These are phyloP conservation scores for Pseudocercospora crystallina DNA, from an alignment of 2,329 filamentous ascomycete species.

Conservation along the genomic window DNA sequence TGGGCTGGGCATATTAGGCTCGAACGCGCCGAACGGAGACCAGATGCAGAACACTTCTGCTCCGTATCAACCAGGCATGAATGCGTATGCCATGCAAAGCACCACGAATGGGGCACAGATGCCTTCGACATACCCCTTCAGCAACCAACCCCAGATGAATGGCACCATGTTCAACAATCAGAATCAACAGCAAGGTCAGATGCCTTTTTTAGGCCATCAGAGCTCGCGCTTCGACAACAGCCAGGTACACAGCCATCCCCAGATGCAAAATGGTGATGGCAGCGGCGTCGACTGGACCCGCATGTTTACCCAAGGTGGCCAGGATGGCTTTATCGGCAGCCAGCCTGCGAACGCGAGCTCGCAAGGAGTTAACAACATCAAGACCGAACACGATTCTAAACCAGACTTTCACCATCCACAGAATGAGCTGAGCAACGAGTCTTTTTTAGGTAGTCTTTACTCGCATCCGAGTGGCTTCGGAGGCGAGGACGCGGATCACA, in stretches of 20 bases:
- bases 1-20: constrained; percentile 34
- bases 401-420: constrained; percentile 36
- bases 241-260: constrained; percentile 34
- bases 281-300: constrained; percentile 45
- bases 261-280: constrained; percentile 32
- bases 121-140: constrained; percentile 33
- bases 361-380: constrained; percentile 37
- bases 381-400: constrained; percentile 45
- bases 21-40: constrained; percentile 29
- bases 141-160: constrained; percentile 29
- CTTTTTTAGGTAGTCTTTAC: constrained; percentile 51
- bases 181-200: constrained; percentile 30
- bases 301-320: constrained; percentile 46
- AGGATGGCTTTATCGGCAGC: constrained; percentile 48
- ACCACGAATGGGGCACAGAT: constrained; percentile 29
- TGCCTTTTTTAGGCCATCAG: constrained; percentile 41
- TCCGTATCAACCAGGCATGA: constrained; percentile 31
- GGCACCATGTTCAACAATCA: constrained; percentile 31
- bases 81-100: constrained; percentile 37
- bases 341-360: constrained; percentile 47
- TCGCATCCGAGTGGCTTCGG: constrained; percentile 45
- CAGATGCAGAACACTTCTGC: constrained; percentile 30
- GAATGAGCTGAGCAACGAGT: constrained; percentile 47
- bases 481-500: constrained; percentile 37
- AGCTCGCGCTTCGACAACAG: constrained; percentile 39